Conservation (phyloP, 805 yeast genomes). For the Kodamaea sagamina region DNA sequence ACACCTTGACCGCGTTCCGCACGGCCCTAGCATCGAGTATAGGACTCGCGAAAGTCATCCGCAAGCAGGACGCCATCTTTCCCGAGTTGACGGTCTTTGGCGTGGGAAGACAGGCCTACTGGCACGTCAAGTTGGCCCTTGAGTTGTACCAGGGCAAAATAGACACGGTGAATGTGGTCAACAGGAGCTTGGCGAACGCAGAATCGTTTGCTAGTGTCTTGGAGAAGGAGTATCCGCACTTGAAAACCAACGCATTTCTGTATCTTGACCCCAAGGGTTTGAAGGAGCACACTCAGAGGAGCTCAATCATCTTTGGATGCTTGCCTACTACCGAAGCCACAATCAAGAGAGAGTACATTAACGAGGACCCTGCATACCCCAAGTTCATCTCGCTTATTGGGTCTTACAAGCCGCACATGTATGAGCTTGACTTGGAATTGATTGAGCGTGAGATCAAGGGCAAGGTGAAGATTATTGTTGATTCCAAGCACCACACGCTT, state of each 20-base stretch:
- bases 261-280: constrained; percentile 18
- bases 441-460: constrained; percentile 33
- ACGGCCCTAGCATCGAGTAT: constrained; percentile 61
- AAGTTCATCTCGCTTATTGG: constrained; percentile 62
- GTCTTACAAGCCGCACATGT: constrained; percentile 67
- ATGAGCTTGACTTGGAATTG: constrained; percentile 53
- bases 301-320: constrained; percentile 59
- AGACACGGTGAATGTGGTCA: constrained; percentile 45
- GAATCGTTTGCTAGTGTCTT: constrained; percentile 29
- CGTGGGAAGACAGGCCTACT: constrained; percentile 62
- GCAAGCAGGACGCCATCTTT: constrained; percentile 25
- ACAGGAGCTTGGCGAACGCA: constrained; percentile 47
- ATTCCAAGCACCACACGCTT: constrained; percentile 56
- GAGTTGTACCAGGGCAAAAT: constrained; percentile 40
- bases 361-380: constrained; percentile 25
- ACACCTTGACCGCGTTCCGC: constrained; percentile 62
- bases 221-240: constrained; percentile 26
- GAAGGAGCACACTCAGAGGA: constrained; percentile 30
- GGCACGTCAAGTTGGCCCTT: constrained; percentile 57
- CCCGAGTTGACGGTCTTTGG: constrained; percentile 50
- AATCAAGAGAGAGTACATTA: constrained; percentile 35
- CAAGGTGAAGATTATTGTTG: constrained; percentile 53
- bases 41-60: constrained; percentile 40
- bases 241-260: constrained; percentile 24
- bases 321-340: constrained; percentile 56